Conservation (phyloP, 169 alveolate genomes). For the Amoebophrya sp. region DNA sequence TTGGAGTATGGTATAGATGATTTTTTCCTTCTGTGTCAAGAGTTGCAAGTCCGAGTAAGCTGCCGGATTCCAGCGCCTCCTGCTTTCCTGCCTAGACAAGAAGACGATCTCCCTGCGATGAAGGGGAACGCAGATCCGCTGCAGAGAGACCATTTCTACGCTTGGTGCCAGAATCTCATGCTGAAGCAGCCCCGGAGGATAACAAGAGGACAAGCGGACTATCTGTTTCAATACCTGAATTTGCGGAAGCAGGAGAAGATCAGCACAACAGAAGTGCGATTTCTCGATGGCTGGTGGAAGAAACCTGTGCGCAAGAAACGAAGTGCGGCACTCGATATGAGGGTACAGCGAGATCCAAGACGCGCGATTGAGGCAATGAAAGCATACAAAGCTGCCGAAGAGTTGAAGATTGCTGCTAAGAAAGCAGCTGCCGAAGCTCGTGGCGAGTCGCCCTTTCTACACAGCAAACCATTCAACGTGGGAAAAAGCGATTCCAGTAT, state of each 20-base stretch:
- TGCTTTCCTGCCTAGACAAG: not conserved
- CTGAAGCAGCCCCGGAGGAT: not conserved
- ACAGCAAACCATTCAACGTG: not conserved
- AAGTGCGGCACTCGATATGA: too few species aligned
- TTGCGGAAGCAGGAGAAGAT: not conserved
- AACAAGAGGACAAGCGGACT: not conserved
- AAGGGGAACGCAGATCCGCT: not conserved
- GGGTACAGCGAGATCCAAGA: not conserved
- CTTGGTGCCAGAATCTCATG: not conserved
- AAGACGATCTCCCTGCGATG: not conserved
- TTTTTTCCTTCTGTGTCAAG: not conserved
- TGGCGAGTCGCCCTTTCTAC: not conserved
- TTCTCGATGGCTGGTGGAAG: not conserved
- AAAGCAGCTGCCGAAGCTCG: not conserved
- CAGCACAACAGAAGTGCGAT: not conserved
- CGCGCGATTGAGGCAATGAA: not conserved
- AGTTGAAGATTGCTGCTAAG: not conserved
- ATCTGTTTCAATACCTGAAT: not conserved
- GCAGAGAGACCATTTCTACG: not conserved
- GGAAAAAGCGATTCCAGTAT: too few species aligned
- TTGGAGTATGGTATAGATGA: not conserved
- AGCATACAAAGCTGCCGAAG: not conserved
- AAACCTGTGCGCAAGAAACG: not conserved
- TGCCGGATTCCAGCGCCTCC: not conserved
- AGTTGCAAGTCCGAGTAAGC: not conserved